These are phyloP conservation scores for Hypsizygus marmoreus DNA, from an alignment of 768 basidiomycete genomes.

Conservation along the genomic window DNA sequence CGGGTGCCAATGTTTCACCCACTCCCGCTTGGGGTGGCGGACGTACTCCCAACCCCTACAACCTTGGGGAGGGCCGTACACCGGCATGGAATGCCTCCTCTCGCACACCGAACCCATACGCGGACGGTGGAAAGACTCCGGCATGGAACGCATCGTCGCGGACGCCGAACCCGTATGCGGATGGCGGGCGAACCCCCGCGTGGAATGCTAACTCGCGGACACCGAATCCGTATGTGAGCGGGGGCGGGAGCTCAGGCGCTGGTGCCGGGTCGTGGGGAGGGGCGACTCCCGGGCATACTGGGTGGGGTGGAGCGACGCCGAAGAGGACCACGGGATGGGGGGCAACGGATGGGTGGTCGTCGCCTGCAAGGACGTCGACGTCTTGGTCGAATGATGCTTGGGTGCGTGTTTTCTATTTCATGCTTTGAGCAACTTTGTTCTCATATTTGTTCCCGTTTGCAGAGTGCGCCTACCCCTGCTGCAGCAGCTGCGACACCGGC, in stretches of 20 bases:
- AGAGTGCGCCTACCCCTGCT: constrained; percentile 59
- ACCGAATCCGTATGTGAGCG: constrained; percentile 66
- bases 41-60: constrained; percentile 74
- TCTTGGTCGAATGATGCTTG: constrained; percentile 30
- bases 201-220: constrained; percentile 65
- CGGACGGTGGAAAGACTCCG: constrained; percentile 60
- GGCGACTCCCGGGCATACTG: constrained; percentile 32
- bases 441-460: constrained; percentile 3
- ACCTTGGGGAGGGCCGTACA: constrained; percentile 54
- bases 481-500: constrained; percentile 46
- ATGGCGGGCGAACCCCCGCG: constrained; percentile 68
- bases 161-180: constrained; percentile 72
- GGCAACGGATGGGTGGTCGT: constrained; percentile 18
- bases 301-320: constrained; percentile 52
- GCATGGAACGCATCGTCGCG: constrained; percentile 64
- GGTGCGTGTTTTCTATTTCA: constrained; percentile 8
- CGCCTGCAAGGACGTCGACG: constrained; percentile 5
- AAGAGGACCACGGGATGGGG: constrained; percentile 33
- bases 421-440: constrained; percentile 1
- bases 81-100: constrained; percentile 59
- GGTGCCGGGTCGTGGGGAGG: constrained; percentile 38
- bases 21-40: constrained; percentile 29
- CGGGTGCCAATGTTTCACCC: constrained; percentile 22
- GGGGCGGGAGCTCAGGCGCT: constrained; percentile 52
- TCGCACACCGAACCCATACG: constrained; percentile 73